phyloP scores from a whole-genome alignment of 768 basidiomycete species.

The Serendipita sp. region DNA sequence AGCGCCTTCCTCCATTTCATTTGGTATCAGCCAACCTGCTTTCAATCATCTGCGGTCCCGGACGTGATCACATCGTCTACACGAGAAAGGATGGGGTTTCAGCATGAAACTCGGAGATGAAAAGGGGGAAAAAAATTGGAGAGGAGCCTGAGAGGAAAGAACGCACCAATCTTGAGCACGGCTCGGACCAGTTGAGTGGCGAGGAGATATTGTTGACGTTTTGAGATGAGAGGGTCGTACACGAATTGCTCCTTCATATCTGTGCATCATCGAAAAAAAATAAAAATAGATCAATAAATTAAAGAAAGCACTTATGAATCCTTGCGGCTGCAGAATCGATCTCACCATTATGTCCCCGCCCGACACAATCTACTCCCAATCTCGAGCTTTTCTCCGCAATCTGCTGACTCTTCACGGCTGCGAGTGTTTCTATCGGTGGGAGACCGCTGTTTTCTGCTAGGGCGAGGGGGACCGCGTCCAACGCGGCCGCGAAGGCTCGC shows the following conservation, averaged over 20 bases:
- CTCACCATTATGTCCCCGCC: conserved; percentile 72
- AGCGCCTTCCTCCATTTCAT: too few relatives aligned
- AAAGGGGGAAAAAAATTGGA: neutral
- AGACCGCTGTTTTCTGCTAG: conserved; percentile 96
- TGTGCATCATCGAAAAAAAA: conserved; percentile 21
- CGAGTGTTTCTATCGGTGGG: conserved; percentile 91
- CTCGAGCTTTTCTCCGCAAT: conserved; percentile 69
- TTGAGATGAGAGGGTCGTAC: conserved; percentile 93
- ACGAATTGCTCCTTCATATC: conserved; percentile 98
- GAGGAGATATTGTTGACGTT: conserved; percentile 89
- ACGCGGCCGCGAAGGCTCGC: conserved; percentile 93
- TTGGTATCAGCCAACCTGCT: neutral
- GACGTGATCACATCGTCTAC: conserved; percentile 58
- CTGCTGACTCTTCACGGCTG: conserved; percentile 87
- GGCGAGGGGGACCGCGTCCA: conserved; percentile 90
- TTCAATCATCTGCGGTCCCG: conserved; percentile 6
- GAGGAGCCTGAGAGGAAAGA: conserved; percentile 6
- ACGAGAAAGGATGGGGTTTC: too few relatives aligned
- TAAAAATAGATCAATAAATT: neutral
- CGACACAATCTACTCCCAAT: conserved; percentile 87
- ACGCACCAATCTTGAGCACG: conserved; percentile 72
- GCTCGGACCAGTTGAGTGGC: conserved; percentile 92
- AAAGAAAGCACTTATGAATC: neutral
- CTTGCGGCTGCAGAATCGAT: conserved; percentile 6
- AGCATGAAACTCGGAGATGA: too few relatives aligned